Conservation (phyloP, 495 filamentous ascomycete genomes). For the Niebla homalea region DNA sequence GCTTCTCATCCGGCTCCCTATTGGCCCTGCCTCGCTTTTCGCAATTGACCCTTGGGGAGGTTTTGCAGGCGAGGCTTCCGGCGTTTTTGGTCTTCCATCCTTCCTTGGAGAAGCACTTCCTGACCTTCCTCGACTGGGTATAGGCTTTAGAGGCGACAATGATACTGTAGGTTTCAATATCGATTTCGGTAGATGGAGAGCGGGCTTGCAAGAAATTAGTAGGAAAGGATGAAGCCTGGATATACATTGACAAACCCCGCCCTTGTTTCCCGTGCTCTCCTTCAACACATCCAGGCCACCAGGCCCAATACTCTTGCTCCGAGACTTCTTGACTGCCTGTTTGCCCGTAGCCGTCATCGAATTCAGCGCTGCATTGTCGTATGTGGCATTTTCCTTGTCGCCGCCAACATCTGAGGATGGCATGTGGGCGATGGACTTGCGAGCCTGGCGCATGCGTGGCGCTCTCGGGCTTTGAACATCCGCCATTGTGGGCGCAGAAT, state of each 20-base stretch:
- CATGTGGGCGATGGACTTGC: constrained; percentile 64
- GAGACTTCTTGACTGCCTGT: constrained; percentile 53
- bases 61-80: constrained; percentile 11
- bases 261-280: constrained; percentile 63
- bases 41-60: not conserved
- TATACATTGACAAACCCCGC: constrained; percentile 43
- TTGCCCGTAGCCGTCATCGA: constrained; percentile 26
- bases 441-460: constrained; percentile 39
- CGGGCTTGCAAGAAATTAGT: constrained; percentile 14
- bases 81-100: constrained; percentile 8
- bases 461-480: constrained; percentile 5
- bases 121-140: constrained; percentile 36
- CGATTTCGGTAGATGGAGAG: constrained; percentile 49
- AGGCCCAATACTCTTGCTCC: constrained; percentile 91
- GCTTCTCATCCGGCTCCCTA: not conserved
- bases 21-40: not conserved
- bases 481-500: constrained; percentile 4
- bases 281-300: constrained; percentile 76
- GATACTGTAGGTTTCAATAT: constrained; percentile 79
- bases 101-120: constrained; percentile 29
- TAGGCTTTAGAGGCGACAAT: constrained; percentile 46
- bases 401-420: constrained; percentile 34
- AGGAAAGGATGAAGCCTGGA: constrained; percentile 6
- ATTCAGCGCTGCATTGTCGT: constrained; percentile 37
- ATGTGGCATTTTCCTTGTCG: constrained; percentile 63